phyloP scores from a whole-genome alignment of 371 early-diverging fungal genomes.

The Saksenaea vasiformis region DNA sequence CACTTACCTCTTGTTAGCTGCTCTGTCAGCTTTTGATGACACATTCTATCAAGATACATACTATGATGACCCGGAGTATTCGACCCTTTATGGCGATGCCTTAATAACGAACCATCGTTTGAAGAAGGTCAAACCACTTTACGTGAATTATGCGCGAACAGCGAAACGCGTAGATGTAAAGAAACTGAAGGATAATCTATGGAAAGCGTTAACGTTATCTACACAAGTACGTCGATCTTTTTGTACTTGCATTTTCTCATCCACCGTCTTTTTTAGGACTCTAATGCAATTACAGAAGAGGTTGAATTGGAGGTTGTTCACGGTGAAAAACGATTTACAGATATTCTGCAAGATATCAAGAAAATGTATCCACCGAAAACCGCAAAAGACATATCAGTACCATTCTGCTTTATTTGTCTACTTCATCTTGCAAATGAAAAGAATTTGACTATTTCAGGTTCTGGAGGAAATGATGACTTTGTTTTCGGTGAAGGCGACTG shows the following conservation, averaged over 20 bases:
- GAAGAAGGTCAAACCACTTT: constrained; percentile 69
- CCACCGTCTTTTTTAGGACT: not conserved
- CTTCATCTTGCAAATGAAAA: constrained; percentile 96
- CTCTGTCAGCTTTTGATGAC: constrained; percentile 31
- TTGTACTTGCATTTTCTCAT: not conserved
- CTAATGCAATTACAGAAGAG: not conserved
- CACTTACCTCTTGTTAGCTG: constrained; percentile 13
- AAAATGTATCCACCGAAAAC: constrained; percentile 75
- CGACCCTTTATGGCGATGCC: constrained; percentile 36
- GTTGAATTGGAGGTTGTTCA: constrained; percentile 32
- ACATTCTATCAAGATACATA: constrained; percentile 33
- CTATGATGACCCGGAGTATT: constrained; percentile 25
- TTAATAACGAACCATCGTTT: constrained; percentile 41
- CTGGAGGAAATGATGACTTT: constrained; percentile 30
- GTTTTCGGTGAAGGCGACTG: constrained; percentile 39
- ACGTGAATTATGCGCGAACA: constrained; percentile 81
- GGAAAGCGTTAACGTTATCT: constrained; percentile 59
- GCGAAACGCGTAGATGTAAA: constrained; percentile 96
- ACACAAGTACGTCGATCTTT: not conserved
- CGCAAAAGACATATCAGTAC: constrained; percentile 88
- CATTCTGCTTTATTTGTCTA: constrained; percentile 96
- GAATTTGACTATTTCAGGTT: constrained; percentile 51
- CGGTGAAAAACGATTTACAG: constrained; percentile 69
- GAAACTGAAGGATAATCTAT: constrained; percentile 92
- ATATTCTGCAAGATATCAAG: constrained; percentile 69